phyloP scores from a whole-genome alignment of 2,329 filamentous ascomycete genomes.

The Pyricularia pennisetigena region DNA sequence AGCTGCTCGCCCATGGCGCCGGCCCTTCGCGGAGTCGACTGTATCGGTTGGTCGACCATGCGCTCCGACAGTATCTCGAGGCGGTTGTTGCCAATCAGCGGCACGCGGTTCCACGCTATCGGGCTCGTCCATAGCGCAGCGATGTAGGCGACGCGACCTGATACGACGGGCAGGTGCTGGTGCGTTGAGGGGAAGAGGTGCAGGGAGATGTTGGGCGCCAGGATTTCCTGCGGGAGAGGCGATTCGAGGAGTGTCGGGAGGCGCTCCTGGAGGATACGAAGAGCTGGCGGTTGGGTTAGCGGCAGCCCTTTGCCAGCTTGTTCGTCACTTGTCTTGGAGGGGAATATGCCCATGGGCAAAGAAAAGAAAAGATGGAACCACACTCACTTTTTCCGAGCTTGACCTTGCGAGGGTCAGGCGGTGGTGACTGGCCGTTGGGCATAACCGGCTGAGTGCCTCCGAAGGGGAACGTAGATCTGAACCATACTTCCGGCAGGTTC shows the following conservation, averaged over 20 bases:
- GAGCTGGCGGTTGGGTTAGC: conserved; percentile 33
- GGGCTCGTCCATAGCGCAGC: conserved; percentile 94
- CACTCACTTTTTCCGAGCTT: conserved; percentile 54
- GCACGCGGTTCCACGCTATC: conserved; percentile 88
- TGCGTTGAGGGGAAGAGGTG: conserved; percentile 69
- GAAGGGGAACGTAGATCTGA: conserved; percentile 27
- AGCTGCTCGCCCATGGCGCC: conserved; percentile 65
- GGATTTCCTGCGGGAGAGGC: conserved; percentile 62
- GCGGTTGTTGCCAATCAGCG: conserved; percentile 81
- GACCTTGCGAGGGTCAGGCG: conserved; percentile 42
- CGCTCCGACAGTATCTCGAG: conserved; percentile 84
- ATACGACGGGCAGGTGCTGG: conserved; percentile 84
- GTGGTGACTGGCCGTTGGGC: conserved; percentile 10
- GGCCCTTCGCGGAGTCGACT: conserved; percentile 23
- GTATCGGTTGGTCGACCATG: conserved; percentile 48
- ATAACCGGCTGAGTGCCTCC: conserved; percentile 12
- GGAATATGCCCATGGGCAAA: background rate
- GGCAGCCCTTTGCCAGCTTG: background rate
- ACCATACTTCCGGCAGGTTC: conserved; percentile 29
- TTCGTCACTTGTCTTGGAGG: background rate
- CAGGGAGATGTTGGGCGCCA: conserved; percentile 63
- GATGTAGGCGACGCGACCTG: conserved; percentile 80
- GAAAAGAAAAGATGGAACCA: background rate
- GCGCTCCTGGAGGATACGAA: conserved; percentile 54
- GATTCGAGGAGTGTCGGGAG: conserved; percentile 58